Base-by-base conservation (phyloP, 768 basidiomycete genomes). In the Kwoniella sp. region DNA sequence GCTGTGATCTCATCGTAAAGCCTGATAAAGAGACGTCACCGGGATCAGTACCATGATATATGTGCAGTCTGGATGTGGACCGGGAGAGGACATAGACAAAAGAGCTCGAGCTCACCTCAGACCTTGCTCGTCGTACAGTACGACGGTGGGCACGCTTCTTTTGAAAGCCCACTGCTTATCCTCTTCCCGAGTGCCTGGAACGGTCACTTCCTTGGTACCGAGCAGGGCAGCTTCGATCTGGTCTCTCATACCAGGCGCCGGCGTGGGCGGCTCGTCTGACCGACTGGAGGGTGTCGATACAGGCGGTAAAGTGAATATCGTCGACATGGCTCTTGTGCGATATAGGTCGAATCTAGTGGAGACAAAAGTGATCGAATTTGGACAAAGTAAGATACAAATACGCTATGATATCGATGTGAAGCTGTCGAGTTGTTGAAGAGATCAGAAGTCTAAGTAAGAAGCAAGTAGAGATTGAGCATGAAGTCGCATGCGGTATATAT, bases 51-150 rank as follows among this genome's bases (percentile, higher is more conserved):
- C 38, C 22, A n/a, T 30, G 20, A 20, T 25, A 26, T 11, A 47
- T 9, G n/a, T n/a, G n/a, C n/a, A n/a, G n/a, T 26, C 23, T 61
- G 1, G 25, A 3, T 31, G 52, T 31, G 9, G 8, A 45, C 8
- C 25, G 11, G 23, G 3, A 25, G 25, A 57, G 20, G 38, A 7
- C n/a, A 22, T 23, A 22, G 38, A 37, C 3, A 4, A 55, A 8
- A 28, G 22, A n/a, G 54, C 28, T n/a, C n/a, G 23, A 25, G 34
- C 74, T 64, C 57, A 78, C 79, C 87, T 85, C 60, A 99, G 84
- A 0, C 96, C 96, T 23, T 83, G 84, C 74, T 94, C 90, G 69
- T 93, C 87, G 82, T 98, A 97, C 11, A 96, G 84, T 12, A 93
- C 84, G 79, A 91, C 82, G 0, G 92, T 93, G 7, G 93, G 92